Evolutionary conservation across 164 flowering plant species (phyloP), one percentile per base, ranked within the genome.

Genomic region (Annona cherimola): DNA sequence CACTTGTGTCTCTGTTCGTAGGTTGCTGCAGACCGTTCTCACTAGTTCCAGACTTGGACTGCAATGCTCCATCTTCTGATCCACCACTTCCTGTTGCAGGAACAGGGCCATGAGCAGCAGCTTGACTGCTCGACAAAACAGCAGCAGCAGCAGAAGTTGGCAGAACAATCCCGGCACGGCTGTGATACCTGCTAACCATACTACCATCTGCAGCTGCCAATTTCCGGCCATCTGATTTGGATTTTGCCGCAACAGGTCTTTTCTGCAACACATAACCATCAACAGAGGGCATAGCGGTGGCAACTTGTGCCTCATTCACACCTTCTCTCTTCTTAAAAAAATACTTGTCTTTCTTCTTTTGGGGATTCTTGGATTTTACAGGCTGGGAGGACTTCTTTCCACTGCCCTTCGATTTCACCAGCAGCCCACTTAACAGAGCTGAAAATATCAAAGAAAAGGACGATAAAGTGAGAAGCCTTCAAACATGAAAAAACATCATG

Each of bases 401-500:
- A 61, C 87, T 87, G 63, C 94, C 87, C 65, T 89, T 78, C 72
- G 93, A 73, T 83, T 96, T 79, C 69, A 93, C 98, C 73, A 88
- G 75, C 69, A 88, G 97, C 59, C 99, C 98, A 84, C 99, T 96
- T 76, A 96, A 84, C 66, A 91, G 97, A 81, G 97, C 99, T 96
- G 79, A n/a, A 69, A 64, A 16, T 40, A 64, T 41, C 45, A 64
- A 40, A 64, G 40, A 42, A 40, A 35, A 12, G 12, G 44, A 64
- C 35, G 20, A 64, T 43, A 4, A 18, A 64, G 1, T 14, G n/a
- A 64, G 45, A 64, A 40, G 18, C 4, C 12, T 5, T 40, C 4
- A 64, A 16, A 40, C 44, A 41, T 6, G 43, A 40, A 50, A 50
- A 5, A 50, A 11, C 57, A 8, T 2, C 9, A 9, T 50, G 57